These are phyloP conservation scores for Penicillium sp. DNA, from an alignment of 2,329 filamentous ascomycete species.

Conservation along the genomic window DNA sequence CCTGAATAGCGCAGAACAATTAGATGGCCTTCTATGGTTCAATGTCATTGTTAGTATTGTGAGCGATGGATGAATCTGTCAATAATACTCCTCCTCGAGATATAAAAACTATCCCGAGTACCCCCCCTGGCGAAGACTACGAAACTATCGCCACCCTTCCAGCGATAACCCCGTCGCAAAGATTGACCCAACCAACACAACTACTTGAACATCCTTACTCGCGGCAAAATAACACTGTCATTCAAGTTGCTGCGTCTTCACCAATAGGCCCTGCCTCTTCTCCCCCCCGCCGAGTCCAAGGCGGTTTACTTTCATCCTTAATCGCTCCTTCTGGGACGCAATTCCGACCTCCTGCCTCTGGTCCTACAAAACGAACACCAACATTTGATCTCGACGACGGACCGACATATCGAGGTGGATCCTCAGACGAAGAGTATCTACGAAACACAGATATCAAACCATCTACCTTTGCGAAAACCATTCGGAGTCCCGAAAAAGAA, in stretches of 20 bases:
- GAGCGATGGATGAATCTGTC: constrained; percentile 42
- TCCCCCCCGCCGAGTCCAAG: constrained; percentile 39
- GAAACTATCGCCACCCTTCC: constrained; percentile 54
- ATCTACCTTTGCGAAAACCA: constrained; percentile 54
- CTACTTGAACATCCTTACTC: constrained; percentile 50
- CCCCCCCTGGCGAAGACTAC: constrained; percentile 37
- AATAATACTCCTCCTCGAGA: constrained; percentile 43
- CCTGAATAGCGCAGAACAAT: constrained; percentile 14
- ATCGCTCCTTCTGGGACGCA: constrained; percentile 76
- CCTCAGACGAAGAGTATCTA: constrained; percentile 59
- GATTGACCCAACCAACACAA: constrained; percentile 62
- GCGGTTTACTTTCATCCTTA: constrained; percentile 55
- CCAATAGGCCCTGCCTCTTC: constrained; percentile 59
- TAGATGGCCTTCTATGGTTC: background rate
- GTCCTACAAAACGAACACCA: constrained; percentile 42
- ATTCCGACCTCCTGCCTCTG: constrained; percentile 57
- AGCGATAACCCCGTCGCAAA: constrained; percentile 49
- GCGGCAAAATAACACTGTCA: constrained; percentile 41
- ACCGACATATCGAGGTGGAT: constrained; percentile 61
- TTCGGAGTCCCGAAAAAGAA: constrained; percentile 41
- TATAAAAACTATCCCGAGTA: constrained; percentile 32
- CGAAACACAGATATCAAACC: constrained; percentile 60
- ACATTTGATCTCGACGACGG: constrained; percentile 54
- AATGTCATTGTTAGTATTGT: constrained; percentile 5
- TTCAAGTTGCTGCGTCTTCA: constrained; percentile 90